These are phyloP conservation scores for Geotrichum carabidarum DNA, from an alignment of 1,139 yeast genomes.

Conservation along the genomic window DNA sequence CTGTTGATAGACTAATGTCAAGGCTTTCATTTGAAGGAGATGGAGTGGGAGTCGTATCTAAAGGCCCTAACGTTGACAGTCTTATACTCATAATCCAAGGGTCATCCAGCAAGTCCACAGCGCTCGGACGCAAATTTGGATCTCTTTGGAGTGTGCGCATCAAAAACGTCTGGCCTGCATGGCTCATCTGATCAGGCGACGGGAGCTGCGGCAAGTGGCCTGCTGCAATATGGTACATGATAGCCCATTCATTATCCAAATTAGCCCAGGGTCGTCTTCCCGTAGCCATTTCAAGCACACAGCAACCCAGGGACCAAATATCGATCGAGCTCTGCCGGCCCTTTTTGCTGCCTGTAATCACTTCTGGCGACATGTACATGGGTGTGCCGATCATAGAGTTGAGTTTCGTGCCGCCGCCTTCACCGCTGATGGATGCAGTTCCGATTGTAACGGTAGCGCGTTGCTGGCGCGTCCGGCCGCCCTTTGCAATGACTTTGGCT, in stretches of 20 bases:
- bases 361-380: constrained; percentile 98
- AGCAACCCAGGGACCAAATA: constrained; percentile 80
- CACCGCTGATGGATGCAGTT: constrained; percentile 10
- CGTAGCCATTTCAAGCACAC: constrained; percentile 83
- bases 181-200: constrained; percentile 66
- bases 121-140: constrained; percentile 73
- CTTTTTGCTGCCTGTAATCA: constrained; percentile 69
- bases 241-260: constrained; percentile 95
- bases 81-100: constrained; percentile 57
- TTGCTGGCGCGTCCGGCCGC: constrained; percentile 45
- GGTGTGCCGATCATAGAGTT: constrained; percentile 87
- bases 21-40: not conserved
- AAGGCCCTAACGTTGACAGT: constrained; percentile 14
- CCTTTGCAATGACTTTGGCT: constrained; percentile 84
- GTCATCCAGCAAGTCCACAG: constrained; percentile 77
- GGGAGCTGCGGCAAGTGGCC: constrained; percentile 91
- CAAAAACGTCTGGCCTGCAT: constrained; percentile 65
- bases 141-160: constrained; percentile 76
- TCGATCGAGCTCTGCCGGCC: constrained; percentile 66
- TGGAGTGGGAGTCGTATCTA: not conserved
- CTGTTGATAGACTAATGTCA: too few relatives aligned
- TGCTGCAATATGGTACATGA: constrained; percentile 96
- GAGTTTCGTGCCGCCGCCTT: constrained; percentile 32
- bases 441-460: constrained; percentile 6
- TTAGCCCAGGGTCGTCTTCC: constrained; percentile 62